Base-by-base conservation (phyloP, 2,329 filamentous ascomycete species). In the Aciculosporium take region DNA sequence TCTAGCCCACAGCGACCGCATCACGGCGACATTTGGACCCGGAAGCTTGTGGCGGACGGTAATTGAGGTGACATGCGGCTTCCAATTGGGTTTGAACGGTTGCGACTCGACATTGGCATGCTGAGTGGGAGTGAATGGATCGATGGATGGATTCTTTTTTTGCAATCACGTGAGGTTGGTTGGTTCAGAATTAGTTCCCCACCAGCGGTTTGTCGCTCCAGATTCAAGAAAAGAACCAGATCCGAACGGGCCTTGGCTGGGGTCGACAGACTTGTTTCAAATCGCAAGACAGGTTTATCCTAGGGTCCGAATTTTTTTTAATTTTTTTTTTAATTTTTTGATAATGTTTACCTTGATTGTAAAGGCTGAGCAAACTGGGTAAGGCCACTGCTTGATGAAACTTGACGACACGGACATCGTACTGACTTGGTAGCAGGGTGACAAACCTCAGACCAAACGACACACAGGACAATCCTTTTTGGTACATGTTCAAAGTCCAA, bases 401-500 rank as follows among this genome's bases (percentile, higher is more conserved):
- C 13, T 3, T 7, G 24, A 24, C 32, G 5, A 29, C 9, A 23
- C 24, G 21, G 34, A 40, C 28, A 18, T 23, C 13, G 21, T 18
- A 28, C 44, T 42, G 45, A 53, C 31, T 4, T 28, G 4, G 21
- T 12, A 12, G 30, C 25, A 96, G 91, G 35, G 87, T 98, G 45
- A 95, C 87, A 45, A 83, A 91, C 55, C 77, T 98, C 51, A 80
- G 80, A 43, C 91, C 91, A 7, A 70, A 79, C 51, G 91, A 98
- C 60, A 86, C 79, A 6, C 68, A 79, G 52, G 84, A 84, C 15
- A 75, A 73, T 45, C 85, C 87, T 4, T 98, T 95, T 67, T 94
- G 82, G 73, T 98, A 94, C 67, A 95, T 85, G 39, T 96, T 98
- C 75, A 91, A 84, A 58, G 89, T 98, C 28, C 85, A 95, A 68